A percentile compares a stretch with the other conserved stretches of the same genome.
Conservation (phyloP, 257 asterid species). For the Fraxinus quadrangulata region DNA sequence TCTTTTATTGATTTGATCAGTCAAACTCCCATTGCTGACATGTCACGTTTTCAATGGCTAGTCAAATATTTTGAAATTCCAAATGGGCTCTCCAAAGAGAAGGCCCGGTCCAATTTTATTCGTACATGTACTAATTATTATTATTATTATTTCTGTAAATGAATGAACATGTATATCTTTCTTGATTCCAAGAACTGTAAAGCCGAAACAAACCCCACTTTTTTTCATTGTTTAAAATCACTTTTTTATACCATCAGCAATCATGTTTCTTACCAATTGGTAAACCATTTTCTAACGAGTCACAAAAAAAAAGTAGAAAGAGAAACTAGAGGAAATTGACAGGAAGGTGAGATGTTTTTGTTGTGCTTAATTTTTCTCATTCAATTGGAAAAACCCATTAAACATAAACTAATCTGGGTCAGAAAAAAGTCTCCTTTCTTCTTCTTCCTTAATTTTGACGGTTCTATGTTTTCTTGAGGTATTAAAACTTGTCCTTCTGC, state of each 20-base stretch:
- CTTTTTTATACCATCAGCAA: conserved; percentile 27
- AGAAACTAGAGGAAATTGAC: conserved; percentile 23
- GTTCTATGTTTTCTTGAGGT: conserved; percentile 39
- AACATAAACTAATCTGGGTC: conserved; percentile 29
- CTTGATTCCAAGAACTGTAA: conserved; percentile 22
- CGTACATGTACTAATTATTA: no score
- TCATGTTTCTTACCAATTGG: conserved; percentile 27
- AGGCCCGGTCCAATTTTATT: conserved; percentile 7
- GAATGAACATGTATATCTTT: not conserved
- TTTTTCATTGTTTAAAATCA: not conserved
- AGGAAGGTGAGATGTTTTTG: conserved; percentile 26
- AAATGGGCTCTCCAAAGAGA: conserved; percentile 6
- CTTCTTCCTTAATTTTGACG: conserved; percentile 25
- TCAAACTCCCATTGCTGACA: conserved; percentile 28
- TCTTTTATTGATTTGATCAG: conserved; percentile 33
- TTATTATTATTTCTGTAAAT: no score
- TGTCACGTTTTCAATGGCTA: conserved; percentile 30
- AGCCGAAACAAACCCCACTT: conserved; percentile 27
- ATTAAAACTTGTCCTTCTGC: conserved; percentile 10
- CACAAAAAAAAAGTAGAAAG: conserved; percentile 5
- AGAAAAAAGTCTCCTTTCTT: conserved; percentile 29
- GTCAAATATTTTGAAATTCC: conserved; percentile 35
- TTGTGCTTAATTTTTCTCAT: conserved; percentile 7
- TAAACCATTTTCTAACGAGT: conserved; percentile 4
- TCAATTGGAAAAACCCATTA: conserved; percentile 7